phyloP scores from a whole-genome alignment of 1,284 basidiomycete genomes.

The Apiotrichum gracile region DNA sequence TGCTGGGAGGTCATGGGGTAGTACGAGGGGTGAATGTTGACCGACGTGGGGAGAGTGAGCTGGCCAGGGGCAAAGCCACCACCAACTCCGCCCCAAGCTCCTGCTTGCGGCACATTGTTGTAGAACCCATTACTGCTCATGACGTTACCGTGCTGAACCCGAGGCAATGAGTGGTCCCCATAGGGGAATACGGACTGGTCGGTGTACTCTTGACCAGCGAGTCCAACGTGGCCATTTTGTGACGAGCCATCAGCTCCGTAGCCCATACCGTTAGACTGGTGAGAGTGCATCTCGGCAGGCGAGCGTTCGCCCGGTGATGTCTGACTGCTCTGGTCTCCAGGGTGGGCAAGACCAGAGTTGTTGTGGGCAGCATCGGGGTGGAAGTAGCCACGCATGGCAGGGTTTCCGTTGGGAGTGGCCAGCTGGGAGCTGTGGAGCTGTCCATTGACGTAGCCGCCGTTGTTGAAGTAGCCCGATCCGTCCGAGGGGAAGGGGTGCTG shows the following conservation, averaged over 20 bases:
- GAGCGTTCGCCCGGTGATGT: slow-evolving; percentile 1
- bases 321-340: slow-evolving; percentile 1
- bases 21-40: slow-evolving; percentile 18
- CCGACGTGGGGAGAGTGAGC: slow-evolving; percentile 21
- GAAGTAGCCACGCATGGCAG: slow-evolving; percentile 10
- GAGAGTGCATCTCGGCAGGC: not conserved
- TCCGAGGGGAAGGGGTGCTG: slow-evolving; percentile 37
- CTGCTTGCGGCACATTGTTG: slow-evolving; percentile 12
- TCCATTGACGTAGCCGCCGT: slow-evolving; percentile 25
- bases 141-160: slow-evolving; percentile 10
- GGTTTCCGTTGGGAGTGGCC: slow-evolving; percentile 1
- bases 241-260: slow-evolving; percentile 1
- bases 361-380: slow-evolving; percentile 8
- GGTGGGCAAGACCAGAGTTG: not conserved
- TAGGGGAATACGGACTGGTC: slow-evolving; percentile 15
- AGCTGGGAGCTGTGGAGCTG: slow-evolving; percentile 17
- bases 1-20: slow-evolving; percentile 2
- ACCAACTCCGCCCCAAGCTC: slow-evolving; percentile 15
- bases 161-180: slow-evolving; percentile 13
- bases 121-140: slow-evolving; percentile 12
- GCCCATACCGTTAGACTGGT: slow-evolving; percentile 1
- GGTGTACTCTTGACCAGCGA: not conserved
- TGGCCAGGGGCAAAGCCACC: slow-evolving; percentile 29
- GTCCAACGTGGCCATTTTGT: slow-evolving; percentile 5
- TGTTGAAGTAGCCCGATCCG: slow-evolving; percentile 33